A percentile compares a stretch with the other conserved stretches of the same genome.
phyloP scores from a whole-genome alignment of 352 stramenopile genomes.

The Aphanomyces cochlioides region DNA sequence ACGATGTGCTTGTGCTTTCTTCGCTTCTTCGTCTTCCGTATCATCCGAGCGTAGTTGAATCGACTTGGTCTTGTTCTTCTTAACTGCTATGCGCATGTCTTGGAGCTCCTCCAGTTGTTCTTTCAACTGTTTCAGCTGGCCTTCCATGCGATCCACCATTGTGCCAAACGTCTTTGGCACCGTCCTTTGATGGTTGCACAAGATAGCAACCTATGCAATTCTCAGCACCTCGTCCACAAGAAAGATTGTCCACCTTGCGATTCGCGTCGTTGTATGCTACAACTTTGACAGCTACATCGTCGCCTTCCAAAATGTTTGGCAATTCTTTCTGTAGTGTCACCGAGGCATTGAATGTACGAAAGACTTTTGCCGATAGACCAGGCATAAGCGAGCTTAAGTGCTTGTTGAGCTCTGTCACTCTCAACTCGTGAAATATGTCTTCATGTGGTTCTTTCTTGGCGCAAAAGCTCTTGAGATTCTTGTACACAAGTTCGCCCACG shows the following conservation, averaged over 20 bases:
- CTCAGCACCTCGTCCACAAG: background rate
- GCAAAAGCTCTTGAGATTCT: conserved; percentile 96
- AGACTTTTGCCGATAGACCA: conserved; percentile 99
- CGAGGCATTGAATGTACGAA: conserved; percentile 99
- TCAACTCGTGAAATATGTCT: conserved; percentile 98
- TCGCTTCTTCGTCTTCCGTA: conserved; percentile 58
- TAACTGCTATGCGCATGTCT: conserved; percentile 83
- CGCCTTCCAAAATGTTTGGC: conserved; percentile 48
- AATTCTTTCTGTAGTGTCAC: conserved; percentile 98
- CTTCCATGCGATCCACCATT: conserved; percentile 92
- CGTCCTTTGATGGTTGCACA: conserved; percentile 99
- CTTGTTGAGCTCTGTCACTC: conserved; percentile 95
- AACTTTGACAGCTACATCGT: conserved; percentile 87
- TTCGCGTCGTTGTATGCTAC: conserved; percentile 99
- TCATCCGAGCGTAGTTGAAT: conserved; percentile 87
- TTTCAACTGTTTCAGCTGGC: conserved; percentile 90
- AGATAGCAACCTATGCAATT: conserved; percentile 88
- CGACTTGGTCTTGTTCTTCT: conserved; percentile 82
- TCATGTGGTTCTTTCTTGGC: conserved; percentile 93
- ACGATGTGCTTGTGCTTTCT: conserved; percentile 93
- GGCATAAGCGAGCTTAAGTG: conserved; percentile 99
- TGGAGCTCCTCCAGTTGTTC: conserved; percentile 95
- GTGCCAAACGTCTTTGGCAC: conserved; percentile 96
- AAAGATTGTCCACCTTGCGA: conserved; percentile 65
- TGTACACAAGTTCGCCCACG: conserved; percentile 89